Base-by-base conservation (phyloP, 805 yeast species). In the Lachancea nothofagi region DNA sequence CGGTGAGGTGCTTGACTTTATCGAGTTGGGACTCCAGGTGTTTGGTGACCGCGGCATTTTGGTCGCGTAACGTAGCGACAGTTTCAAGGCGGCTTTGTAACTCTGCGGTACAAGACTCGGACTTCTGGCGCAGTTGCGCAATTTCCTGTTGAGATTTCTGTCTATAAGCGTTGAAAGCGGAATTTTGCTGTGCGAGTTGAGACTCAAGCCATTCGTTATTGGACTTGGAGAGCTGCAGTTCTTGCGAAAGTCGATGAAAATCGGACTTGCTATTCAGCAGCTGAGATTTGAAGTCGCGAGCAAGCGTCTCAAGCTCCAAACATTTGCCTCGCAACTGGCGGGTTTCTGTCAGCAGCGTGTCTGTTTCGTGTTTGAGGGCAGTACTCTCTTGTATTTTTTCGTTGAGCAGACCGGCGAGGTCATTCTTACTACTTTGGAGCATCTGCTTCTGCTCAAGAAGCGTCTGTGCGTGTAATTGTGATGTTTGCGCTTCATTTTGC, bases 1-100 rank as follows among this genome's bases (percentile, higher is more conserved):
- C 76, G 18, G 69, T 69, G 20, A 80, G 54, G 3, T 68, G 62
- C 46, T 73, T 74, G 19, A 77, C 57, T 40, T 74, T 66, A 1
- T 66, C 47, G 20, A 74, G 54, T 4, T 75, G 52, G 34, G 65
- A 59, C 43, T 78, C 72, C 46, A 71, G 54, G 33, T 61, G 61
- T 6, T 58, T 43, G 1, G 71, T 57, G 4, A 66, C 48, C 2
- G 67, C 67, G 3, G 62, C 57, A 28, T 69, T 54, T 28, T 70
- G 63, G 2, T 59, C 54, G 2, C 57, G 39, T 17, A 74, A 45
- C 13, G 19, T 51, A 53, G 9, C 53, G 30, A 10, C 40, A 14
- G 14, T 21, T 13, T 25, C 14, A 15, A 13, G 30, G 4, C 34
- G 9, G 23, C 22, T 25, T 23, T 36, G 40, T n/a, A 29, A 18